A percentile compares a stretch with the other conserved stretches of the same genome.
Evolutionary conservation across 345 rosid species (phyloP).

Genomic region (Salix udensis): DNA sequence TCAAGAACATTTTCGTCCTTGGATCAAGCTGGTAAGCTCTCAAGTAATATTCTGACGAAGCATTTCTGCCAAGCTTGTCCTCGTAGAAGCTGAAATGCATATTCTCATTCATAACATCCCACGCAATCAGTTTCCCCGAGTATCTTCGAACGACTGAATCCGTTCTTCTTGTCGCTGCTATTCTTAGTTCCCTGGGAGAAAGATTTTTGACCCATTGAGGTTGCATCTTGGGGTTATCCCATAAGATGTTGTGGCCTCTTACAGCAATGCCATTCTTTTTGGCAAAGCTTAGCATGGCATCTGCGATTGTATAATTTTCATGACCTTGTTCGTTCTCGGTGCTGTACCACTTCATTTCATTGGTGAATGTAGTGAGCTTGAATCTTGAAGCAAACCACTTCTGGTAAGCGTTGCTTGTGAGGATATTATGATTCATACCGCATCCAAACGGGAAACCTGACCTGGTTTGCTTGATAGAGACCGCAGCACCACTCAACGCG

Average conservation of each 20-base stretch:
- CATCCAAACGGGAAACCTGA: conserved; percentile 67
- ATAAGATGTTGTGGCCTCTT: conserved; percentile 73
- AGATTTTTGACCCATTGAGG: conserved; percentile 61
- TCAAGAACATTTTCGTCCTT: conserved; percentile 50
- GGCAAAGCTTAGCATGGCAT: conserved; percentile 54
- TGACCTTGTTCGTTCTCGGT: conserved; percentile 46
- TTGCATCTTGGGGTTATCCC: conserved; percentile 64
- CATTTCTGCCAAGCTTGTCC: conserved; percentile 54
- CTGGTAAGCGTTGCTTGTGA: conserved; percentile 46
- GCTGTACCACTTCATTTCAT: conserved; percentile 88
- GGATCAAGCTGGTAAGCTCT: conserved; percentile 49
- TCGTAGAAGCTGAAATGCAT: conserved; percentile 70
- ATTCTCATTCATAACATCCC: conserved; percentile 92
- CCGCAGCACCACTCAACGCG: conserved; percentile 36
- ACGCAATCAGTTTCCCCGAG: conserved; percentile 54
- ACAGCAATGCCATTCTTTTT: conserved; percentile 41
- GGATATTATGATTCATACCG: conserved; percentile 62
- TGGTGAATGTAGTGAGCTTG: conserved; percentile 60
- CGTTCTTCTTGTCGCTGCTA: conserved; percentile 43
- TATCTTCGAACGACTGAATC: conserved; percentile 61
- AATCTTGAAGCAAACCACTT: conserved; percentile 77
- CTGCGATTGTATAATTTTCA: conserved; percentile 63
- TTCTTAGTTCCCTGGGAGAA: conserved; percentile 24
- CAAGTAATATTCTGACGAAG: conserved; percentile 45
- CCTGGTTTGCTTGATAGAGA: conserved; percentile 43